Percentiles rank a stretch among this genome's conserved stretches.
phyloP scores from a whole-genome alignment of 108 stramenopile species.

The Asterionellopsis glacialis region DNA sequence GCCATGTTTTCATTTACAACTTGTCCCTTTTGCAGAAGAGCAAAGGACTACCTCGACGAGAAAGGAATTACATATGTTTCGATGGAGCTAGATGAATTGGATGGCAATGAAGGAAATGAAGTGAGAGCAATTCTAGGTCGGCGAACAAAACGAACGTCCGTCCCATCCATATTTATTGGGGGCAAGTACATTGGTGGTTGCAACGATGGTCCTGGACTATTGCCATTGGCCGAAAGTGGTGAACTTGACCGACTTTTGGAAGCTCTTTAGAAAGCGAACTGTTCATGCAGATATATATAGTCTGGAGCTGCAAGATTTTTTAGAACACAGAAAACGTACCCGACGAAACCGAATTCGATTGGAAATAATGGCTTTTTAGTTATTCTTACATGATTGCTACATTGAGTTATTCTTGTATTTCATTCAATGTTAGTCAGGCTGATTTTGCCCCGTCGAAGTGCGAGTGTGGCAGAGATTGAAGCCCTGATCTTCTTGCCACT shows the following conservation, averaged over 20 bases:
- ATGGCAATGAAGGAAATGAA: conserved; percentile 55
- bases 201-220: conserved; percentile 65
- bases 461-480: too few relatives aligned
- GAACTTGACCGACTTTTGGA: conserved; percentile 18
- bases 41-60: conserved; percentile 56
- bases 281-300: not conserved
- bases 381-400: too few relatives aligned
- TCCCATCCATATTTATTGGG: conserved; percentile 61
- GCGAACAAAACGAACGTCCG: conserved; percentile 54
- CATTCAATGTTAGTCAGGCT: too few relatives aligned
- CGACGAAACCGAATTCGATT: too few relatives aligned
- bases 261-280: not conserved
- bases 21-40: conserved; percentile 68
- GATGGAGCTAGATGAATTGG: conserved; percentile 54
- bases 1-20: conserved; percentile 61
- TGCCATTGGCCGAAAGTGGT: conserved; percentile 44
- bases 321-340: too few relatives aligned
- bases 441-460: too few relatives aligned
- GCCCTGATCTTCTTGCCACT: too few relatives aligned
- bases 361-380: too few relatives aligned
- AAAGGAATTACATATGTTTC: conserved; percentile 36
- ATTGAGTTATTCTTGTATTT: too few relatives aligned
- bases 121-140: conserved; percentile 46
- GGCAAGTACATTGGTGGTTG: conserved; percentile 56
- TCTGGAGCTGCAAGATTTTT: too few relatives aligned